Percentiles rank a stretch among this genome's conserved stretches.
Conservation (phyloP, 2,329 filamentous ascomycete species). For the Xylariaceae sp. region DNA sequence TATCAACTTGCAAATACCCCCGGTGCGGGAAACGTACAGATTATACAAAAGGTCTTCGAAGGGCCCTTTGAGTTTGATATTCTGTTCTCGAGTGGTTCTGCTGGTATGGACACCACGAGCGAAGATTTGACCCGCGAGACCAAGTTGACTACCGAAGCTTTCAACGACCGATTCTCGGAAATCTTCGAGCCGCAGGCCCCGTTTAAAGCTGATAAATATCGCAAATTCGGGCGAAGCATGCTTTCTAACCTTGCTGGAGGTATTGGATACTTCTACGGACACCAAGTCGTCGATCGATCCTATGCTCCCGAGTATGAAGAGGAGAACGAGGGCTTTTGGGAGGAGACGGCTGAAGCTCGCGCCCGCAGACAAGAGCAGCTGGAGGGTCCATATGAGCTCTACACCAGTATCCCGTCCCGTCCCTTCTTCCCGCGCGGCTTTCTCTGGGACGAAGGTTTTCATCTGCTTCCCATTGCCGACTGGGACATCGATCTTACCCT, state of each 20-base stretch:
- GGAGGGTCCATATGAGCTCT: constrained; percentile 86
- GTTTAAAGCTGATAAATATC: constrained; percentile 73
- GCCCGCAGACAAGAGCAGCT: constrained; percentile 66
- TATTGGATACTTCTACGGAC: constrained; percentile 92
- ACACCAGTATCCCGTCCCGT: constrained; percentile 86
- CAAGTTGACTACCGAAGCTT: constrained; percentile 64
- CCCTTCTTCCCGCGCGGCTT: constrained; percentile 97
- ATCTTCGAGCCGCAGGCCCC: constrained; percentile 75
- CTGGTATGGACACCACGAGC: constrained; percentile 55
- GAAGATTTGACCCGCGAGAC: constrained; percentile 73
- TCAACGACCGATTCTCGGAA: constrained; percentile 73
- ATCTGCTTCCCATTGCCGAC: constrained; percentile 85
- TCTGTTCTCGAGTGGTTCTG: constrained; percentile 80
- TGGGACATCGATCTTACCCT: constrained; percentile 89
- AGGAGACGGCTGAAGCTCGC: constrained; percentile 81
- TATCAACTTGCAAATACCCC: constrained; percentile 77
- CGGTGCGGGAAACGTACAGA: constrained; percentile 75
- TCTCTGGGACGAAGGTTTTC: constrained; percentile 97
- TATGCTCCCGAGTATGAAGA: constrained; percentile 94
- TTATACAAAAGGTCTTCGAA: constrained; percentile 89
- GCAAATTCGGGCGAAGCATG: constrained; percentile 82
- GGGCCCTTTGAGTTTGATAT: constrained; percentile 93
- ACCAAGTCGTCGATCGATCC: constrained; percentile 86
- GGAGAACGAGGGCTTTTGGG: constrained; percentile 94
- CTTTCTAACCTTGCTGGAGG: constrained; percentile 94